Evolutionary conservation across 2,329 filamentous ascomycete species (phyloP).

Genomic region (Seiridium cupressi): DNA sequence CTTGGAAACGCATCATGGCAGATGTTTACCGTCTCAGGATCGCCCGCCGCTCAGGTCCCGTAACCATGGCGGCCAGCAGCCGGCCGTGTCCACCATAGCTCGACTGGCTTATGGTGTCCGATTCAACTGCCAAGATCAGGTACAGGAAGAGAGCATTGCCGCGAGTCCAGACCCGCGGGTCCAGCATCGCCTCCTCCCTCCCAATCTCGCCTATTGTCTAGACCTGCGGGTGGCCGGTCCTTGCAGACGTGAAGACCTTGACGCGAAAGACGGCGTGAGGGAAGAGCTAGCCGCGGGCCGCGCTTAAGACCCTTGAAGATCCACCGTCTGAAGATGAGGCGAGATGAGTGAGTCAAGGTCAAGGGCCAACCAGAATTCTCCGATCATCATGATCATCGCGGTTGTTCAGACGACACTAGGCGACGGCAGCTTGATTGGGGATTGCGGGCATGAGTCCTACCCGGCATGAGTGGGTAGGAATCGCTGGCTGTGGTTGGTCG

Average conservation of each 20-base stretch:
- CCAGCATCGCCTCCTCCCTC: slow-evolving; percentile 20
- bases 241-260: slow-evolving; percentile 1
- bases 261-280: background rate
- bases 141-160: background rate
- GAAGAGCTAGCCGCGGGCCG: slow-evolving; percentile 21
- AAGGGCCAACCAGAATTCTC: slow-evolving; percentile 26
- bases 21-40: slow-evolving; percentile 13
- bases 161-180: slow-evolving; percentile 10
- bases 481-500: background rate
- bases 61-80: slow-evolving; percentile 11
- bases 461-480: background rate
- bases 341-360: slow-evolving; percentile 8
- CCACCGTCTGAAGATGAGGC: slow-evolving; percentile 11
- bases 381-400: slow-evolving; percentile 14
- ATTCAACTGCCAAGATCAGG: background rate
- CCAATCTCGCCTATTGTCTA: slow-evolving; percentile 15
- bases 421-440: slow-evolving; percentile 8
- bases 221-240: background rate
- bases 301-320: slow-evolving; percentile 23
- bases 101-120: slow-evolving; percentile 16
- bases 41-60: background rate
- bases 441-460: slow-evolving; percentile 1
- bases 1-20: background rate
- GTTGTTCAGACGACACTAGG: slow-evolving; percentile 16
- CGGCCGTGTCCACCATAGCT: slow-evolving; percentile 19